Evolutionary conservation across 208 protist genomes (phyloP).

Genomic region (Trypanosoma caninum): DNA sequence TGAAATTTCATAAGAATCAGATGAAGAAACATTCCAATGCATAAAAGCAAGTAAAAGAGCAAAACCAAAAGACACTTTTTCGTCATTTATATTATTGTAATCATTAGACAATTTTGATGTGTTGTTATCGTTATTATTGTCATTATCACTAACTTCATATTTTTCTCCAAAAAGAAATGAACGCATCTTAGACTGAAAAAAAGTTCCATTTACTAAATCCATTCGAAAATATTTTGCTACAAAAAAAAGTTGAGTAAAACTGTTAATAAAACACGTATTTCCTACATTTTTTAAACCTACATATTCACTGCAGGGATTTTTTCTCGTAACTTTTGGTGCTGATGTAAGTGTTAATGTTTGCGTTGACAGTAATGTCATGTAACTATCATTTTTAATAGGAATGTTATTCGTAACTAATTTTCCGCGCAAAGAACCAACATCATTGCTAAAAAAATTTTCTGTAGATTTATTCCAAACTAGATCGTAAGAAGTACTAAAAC

Average conservation of each 20-base stretch:
- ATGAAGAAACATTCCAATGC: conserved; percentile 43
- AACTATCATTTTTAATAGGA: too few relatives aligned
- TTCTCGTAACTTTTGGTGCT: not conserved
- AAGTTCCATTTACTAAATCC: conserved; percentile 24
- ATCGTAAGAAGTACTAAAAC: too few relatives aligned
- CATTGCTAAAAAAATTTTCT: too few relatives aligned
- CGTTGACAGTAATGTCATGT: too few relatives aligned
- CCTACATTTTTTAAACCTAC: conserved; percentile 53
- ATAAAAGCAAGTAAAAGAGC: conserved; percentile 41
- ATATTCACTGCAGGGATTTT: conserved; percentile 9
- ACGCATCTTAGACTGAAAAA: too few relatives aligned
- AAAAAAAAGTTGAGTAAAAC: conserved; percentile 58
- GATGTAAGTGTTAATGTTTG: too few relatives aligned
- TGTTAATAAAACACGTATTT: conserved; percentile 72
- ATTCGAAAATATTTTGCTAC: conserved; percentile 33
- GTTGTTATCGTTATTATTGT: not conserved
- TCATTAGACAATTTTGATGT: not conserved
- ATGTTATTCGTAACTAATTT: too few relatives aligned
- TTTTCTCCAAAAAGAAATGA: too few relatives aligned
- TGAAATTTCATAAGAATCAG: conserved; percentile 7
- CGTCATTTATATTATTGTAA: not conserved
- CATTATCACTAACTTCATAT: not conserved
- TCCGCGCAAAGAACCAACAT: too few relatives aligned
- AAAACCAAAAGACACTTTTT: conserved; percentile 26
- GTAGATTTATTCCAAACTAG: too few relatives aligned